Conservation (phyloP, 2,329 filamentous ascomycete species). For the Pyrenochaeta sp. region DNA sequence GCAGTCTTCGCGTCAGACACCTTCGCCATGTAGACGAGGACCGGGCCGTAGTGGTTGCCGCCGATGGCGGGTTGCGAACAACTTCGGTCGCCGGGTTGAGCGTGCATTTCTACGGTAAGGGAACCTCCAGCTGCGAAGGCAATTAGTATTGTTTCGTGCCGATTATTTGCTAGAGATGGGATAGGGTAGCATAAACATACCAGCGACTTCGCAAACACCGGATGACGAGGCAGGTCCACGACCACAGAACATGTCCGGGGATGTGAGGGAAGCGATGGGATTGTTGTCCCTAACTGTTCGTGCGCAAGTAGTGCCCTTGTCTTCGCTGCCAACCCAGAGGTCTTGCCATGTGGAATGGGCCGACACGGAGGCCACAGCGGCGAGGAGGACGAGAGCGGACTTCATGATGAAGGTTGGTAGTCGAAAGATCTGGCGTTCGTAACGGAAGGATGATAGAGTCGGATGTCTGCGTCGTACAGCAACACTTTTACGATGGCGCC, state of each 20-base stretch:
- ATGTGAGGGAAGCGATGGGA: conserved; percentile 40
- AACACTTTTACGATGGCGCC: conserved; percentile 1
- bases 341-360: conserved; percentile 52
- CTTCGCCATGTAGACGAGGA: conserved; percentile 51
- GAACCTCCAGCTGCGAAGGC: conserved; percentile 35
- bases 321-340: conserved; percentile 47
- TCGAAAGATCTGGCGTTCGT: conserved; percentile 9
- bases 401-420: conserved; percentile 37
- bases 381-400: conserved; percentile 41
- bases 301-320: conserved; percentile 41
- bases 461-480: conserved; percentile 7
- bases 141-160: conserved; percentile 15
- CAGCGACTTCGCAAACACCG: conserved; percentile 45
- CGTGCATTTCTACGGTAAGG: conserved; percentile 51
- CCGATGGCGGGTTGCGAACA: conserved; percentile 48
- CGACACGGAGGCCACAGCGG: conserved; percentile 44
- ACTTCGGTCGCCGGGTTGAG: conserved; percentile 42
- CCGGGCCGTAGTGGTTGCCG: conserved; percentile 50
- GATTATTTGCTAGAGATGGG: not conserved
- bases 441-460: conserved; percentile 8
- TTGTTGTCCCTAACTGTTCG: conserved; percentile 48
- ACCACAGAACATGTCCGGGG: conserved; percentile 48
- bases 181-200: conserved; percentile 23
- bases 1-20: conserved; percentile 47
- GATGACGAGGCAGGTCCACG: conserved; percentile 35